Base-by-base conservation (phyloP, 2,329 filamentous ascomycete species). In the Talaromyces sp. region DNA sequence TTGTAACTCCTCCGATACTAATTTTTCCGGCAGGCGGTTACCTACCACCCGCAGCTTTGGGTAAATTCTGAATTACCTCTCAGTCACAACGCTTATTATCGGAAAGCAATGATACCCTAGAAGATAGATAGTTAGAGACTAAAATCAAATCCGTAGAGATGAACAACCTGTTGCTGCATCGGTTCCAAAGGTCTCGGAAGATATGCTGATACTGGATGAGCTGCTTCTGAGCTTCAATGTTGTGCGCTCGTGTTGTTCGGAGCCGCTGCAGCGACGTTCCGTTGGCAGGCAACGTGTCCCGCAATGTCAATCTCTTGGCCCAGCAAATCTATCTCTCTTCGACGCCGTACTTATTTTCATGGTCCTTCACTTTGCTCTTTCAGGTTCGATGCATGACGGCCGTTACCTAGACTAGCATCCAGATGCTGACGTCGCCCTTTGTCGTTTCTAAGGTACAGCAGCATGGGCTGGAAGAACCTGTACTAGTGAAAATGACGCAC, bases 401-500 rank as follows among this genome's bases (percentile, higher is more conserved):
- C 17, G n/a, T 19, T 35, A 31, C 19, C 53, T 46, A 36, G 11
- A 22, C 13, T 22, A 36, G 33, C 39, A 7, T 9, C 36, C 41
- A 33, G 39, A 17, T 41, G 15, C 53, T 37, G 40, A 46, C 17
- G 19, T 37, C 28, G 53, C 53, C 19, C 40, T 46, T 46, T 46
- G 40, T 55, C 31, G 25, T 37, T 36, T 28, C 10, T 11, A 37
- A 19, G 35, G 19, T 25, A 46, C 11, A 40, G 22, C 35, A 31
- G 33, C 19, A 40, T 4, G 22, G 15, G 5, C 35, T 36, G 7
- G 31, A 48, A 31, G n/a, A 35, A 25, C 25, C 11, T 39, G 43
- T 39, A 31, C 39, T 41, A 50, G 54, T 31, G 43, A 33, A 56
- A 50, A 56, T 56, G 43, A 41, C 43, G 54, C 54, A 50, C 54